Percentiles rank a stretch among this genome's conserved stretches.
phyloP scores from a whole-genome alignment of 768 basidiomycete species.

The Tylopilus rubrobrunneus region DNA sequence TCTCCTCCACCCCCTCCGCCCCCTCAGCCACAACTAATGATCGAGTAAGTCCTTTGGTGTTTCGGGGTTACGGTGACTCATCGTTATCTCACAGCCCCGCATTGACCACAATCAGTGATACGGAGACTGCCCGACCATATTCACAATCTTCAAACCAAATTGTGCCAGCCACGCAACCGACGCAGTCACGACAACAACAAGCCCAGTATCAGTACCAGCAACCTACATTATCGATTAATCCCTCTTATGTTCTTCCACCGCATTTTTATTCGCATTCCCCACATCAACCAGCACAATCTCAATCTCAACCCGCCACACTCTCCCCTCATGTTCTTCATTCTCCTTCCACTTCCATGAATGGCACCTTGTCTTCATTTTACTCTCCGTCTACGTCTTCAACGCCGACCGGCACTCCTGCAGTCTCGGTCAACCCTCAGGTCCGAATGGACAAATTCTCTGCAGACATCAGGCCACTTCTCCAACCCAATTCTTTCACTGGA shows the following conservation, averaged over 20 bases:
- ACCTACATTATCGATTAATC: slow-evolving; percentile 41
- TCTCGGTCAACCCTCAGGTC: slow-evolving; percentile 44
- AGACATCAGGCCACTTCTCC: slow-evolving; percentile 54
- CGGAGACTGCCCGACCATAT: slow-evolving; percentile 44
- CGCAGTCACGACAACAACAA: slow-evolving; percentile 35
- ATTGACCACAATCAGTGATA: slow-evolving; percentile 54
- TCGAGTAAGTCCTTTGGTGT: slow-evolving; percentile 51
- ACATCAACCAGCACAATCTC: slow-evolving; percentile 27
- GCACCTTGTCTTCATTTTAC: slow-evolving; percentile 38
- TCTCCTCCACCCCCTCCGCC: slow-evolving; percentile 23
- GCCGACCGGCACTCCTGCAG: slow-evolving; percentile 22
- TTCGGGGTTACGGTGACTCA: slow-evolving; percentile 13
- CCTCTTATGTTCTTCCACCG: slow-evolving; percentile 36
- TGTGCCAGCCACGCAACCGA: slow-evolving; percentile 31
- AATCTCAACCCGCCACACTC: slow-evolving; percentile 54
- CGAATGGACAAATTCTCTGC: slow-evolving; percentile 52
- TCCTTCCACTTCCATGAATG: slow-evolving; percentile 38
- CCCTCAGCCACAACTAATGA: slow-evolving; percentile 47
- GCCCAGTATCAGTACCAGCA: slow-evolving; percentile 39
- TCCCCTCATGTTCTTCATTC: slow-evolving; percentile 69
- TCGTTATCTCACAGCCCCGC: slow-evolving; percentile 43
- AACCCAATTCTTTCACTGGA: slow-evolving; percentile 58
- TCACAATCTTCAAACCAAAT: slow-evolving; percentile 41
- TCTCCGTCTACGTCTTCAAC: slow-evolving; percentile 30
- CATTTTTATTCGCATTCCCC: slow-evolving; percentile 36